Evolutionary conservation across 2,329 filamentous ascomycete genomes (phyloP).

Genomic region (Didymella pinodella): DNA sequence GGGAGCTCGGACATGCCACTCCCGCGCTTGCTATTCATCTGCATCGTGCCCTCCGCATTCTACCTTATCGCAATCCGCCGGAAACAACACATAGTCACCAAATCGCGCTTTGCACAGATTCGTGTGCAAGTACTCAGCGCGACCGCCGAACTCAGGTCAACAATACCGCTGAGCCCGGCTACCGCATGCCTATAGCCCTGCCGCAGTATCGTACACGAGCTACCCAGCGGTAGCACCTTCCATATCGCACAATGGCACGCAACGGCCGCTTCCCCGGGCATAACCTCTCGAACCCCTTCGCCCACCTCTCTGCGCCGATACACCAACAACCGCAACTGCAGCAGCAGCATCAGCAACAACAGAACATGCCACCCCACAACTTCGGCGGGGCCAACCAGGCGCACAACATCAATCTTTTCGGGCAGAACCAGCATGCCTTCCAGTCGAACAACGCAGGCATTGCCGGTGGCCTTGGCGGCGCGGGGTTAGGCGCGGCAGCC

Average conservation of each 20-base stretch:
- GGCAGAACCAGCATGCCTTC: slow-evolving; percentile 50
- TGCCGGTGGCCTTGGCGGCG: slow-evolving; percentile 65
- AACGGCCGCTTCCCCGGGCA: slow-evolving; percentile 66
- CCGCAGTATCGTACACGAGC: slow-evolving; percentile 21
- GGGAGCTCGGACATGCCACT: slow-evolving; percentile 12
- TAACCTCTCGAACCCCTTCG: slow-evolving; percentile 66
- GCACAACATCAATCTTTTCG: slow-evolving; percentile 68
- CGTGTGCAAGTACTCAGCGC: neutral
- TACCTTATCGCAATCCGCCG: slow-evolving; percentile 1
- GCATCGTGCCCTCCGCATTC: slow-evolving; percentile 13
- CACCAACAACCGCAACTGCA: slow-evolving; percentile 58
- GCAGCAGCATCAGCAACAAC: slow-evolving; percentile 46
- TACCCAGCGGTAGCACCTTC: slow-evolving; percentile 32
- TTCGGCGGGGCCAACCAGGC: slow-evolving; percentile 66
- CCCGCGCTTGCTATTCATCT: slow-evolving; percentile 8
- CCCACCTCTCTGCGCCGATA: slow-evolving; percentile 60
- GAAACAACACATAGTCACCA: neutral
- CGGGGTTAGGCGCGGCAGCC: slow-evolving; percentile 63
- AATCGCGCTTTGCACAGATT: neutral
- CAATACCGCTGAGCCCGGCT: neutral
- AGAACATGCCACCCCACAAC: slow-evolving; percentile 69
- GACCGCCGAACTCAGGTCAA: neutral
- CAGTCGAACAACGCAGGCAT: slow-evolving; percentile 61
- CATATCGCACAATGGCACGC: slow-evolving; percentile 61
- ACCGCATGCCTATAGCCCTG: slow-evolving; percentile 13